Percentiles rank a stretch among this genome's conserved stretches.
These are phyloP conservation scores for Calonectria montana DNA, from an alignment of 2,329 filamentous ascomycete genomes.

Conservation along the genomic window DNA sequence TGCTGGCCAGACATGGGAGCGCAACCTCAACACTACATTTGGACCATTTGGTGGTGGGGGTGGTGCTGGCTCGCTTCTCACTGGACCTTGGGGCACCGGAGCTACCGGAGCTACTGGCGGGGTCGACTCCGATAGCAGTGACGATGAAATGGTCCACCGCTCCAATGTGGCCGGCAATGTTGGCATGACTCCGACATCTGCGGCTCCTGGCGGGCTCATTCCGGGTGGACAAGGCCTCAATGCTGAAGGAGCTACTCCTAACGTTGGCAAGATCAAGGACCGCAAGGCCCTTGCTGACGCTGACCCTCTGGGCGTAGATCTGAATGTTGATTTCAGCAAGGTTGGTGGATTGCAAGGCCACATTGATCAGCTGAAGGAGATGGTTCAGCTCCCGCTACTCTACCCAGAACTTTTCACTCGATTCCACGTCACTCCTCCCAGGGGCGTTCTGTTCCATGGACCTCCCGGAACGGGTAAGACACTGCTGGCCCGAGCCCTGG, in stretches of 20 bases:
- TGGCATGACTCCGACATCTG: constrained; percentile 68
- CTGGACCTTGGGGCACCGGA: constrained; percentile 78
- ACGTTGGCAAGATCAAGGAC: constrained; percentile 94
- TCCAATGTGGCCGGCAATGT: constrained; percentile 68
- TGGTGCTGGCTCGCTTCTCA: constrained; percentile 77
- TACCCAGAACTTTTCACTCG: constrained; percentile 94
- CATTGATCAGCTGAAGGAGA: constrained; percentile 97
- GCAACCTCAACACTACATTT: constrained; percentile 87
- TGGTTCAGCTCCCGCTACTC: constrained; percentile 93
- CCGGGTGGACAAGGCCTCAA: constrained; percentile 54
- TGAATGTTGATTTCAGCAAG: constrained; percentile 92
- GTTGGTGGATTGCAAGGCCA: constrained; percentile 93
- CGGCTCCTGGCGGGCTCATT: constrained; percentile 59
- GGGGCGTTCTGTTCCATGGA: constrained; percentile 96
- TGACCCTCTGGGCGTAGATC: constrained; percentile 92
- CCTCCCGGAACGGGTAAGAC: constrained; percentile 98
- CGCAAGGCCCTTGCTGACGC: constrained; percentile 92
- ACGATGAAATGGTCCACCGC: constrained; percentile 84
- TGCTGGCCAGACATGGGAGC: constrained; percentile 74
- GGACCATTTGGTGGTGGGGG: constrained; percentile 93
- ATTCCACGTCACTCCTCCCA: constrained; percentile 92
- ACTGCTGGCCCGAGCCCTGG: constrained; percentile 90
- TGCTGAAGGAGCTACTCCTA: constrained; percentile 70
- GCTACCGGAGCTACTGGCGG: constrained; percentile 80
- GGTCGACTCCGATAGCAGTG: constrained; percentile 94